These are phyloP conservation scores for Pichia occidentalis DNA, from an alignment of 805 yeast genomes.

Conservation along the genomic window DNA sequence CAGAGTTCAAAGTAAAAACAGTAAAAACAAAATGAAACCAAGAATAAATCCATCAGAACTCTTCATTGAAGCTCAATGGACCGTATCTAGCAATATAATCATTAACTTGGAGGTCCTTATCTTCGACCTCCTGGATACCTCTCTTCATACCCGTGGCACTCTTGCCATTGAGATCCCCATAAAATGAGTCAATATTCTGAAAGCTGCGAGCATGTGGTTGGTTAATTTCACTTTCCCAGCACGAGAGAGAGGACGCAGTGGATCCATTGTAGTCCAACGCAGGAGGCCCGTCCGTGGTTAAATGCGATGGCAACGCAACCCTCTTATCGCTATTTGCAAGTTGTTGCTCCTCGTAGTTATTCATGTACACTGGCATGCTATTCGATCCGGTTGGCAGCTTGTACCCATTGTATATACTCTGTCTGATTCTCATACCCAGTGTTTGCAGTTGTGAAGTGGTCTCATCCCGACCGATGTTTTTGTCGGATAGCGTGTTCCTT, in stretches of 20 bases:
- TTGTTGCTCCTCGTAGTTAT: slow-evolving; percentile 13
- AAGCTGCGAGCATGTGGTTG: slow-evolving; percentile 5
- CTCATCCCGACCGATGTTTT: slow-evolving; percentile 15
- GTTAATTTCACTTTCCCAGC: slow-evolving; percentile 35
- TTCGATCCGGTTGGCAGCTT: slow-evolving; percentile 13
- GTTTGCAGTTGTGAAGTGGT: slow-evolving; percentile 40
- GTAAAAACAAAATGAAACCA: background rate
- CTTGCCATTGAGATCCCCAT: background rate
- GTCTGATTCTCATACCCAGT: slow-evolving; percentile 67
- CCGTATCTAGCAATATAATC: slow-evolving; percentile 37
- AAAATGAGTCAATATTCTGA: background rate
- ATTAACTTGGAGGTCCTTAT: slow-evolving; percentile 12
- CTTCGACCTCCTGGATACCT: background rate
- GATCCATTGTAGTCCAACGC: slow-evolving; percentile 37
- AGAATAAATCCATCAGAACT: slow-evolving; percentile 30
- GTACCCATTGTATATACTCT: slow-evolving; percentile 60
- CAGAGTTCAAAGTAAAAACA: background rate
- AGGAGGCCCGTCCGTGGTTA: slow-evolving; percentile 34
- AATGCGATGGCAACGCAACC: slow-evolving; percentile 36
- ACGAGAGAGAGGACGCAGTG: slow-evolving; percentile 38
- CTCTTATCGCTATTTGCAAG: slow-evolving; percentile 5
- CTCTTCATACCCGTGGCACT: slow-evolving; percentile 6
- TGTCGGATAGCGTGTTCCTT: background rate
- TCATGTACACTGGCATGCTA: slow-evolving; percentile 8
- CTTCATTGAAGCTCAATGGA: slow-evolving; percentile 40